Evolutionary conservation across 805 yeast species (phyloP).

Genomic region (Monosporozyma unispora): DNA sequence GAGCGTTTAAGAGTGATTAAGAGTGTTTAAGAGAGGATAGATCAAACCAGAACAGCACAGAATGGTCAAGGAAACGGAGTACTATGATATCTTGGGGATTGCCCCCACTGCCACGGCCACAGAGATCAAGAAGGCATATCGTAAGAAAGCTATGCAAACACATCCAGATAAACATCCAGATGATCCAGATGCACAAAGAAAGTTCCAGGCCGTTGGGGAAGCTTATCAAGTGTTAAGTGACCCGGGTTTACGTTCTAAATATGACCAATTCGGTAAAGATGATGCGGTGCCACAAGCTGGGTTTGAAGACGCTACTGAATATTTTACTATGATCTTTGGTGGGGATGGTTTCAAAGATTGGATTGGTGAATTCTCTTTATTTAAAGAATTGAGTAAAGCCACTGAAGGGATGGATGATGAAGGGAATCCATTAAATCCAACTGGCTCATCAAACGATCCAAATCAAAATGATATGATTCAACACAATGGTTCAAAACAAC

Average conservation of each 20-base stretch:
- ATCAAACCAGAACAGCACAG: no score
- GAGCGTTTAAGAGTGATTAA: no score
- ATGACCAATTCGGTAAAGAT: conserved; percentile 81
- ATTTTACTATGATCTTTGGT: conserved; percentile 75
- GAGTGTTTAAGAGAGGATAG: no score
- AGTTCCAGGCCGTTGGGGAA: conserved; percentile 65
- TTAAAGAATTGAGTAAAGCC: conserved; percentile 52
- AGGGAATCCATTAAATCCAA: conserved; percentile 16
- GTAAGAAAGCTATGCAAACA: conserved; percentile 78
- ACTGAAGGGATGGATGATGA: conserved; percentile 39
- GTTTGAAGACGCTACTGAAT: conserved; percentile 79
- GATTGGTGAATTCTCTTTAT: conserved; percentile 68
- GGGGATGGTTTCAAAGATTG: conserved; percentile 71
- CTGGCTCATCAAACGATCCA: conserved; percentile 9
- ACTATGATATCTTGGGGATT: conserved; percentile 75
- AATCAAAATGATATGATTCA: conserved; percentile 16
- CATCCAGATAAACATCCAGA: conserved; percentile 98
- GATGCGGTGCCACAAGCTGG: conserved; percentile 61
- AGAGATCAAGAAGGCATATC: conserved; percentile 88
- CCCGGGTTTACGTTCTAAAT: conserved; percentile 52
- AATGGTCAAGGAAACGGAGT: conserved; percentile 80
- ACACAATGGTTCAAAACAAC: conserved; percentile 29
- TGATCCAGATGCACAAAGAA: conserved; percentile 79
- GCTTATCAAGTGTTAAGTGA: conserved; percentile 81
- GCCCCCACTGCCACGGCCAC: conserved; percentile 58